Evolutionary conservation across 2,329 filamentous ascomycete species (phyloP), one percentile per base, ranked within the genome.

Genomic region (Xylariaceae sp.): DNA sequence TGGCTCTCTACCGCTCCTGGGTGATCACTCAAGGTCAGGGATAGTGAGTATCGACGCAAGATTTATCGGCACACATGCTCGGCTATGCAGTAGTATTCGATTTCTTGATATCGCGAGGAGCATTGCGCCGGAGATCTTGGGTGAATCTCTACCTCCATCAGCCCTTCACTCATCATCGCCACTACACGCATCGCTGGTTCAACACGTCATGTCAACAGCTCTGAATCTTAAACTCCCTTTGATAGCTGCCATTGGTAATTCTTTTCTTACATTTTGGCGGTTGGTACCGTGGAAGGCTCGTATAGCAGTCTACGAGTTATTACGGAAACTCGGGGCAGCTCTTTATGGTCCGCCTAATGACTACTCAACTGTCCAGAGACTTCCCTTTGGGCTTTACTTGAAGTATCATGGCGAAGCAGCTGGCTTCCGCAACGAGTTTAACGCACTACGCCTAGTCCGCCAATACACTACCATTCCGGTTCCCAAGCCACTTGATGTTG

Each of bases 381-480:
- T 74, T 14, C 71, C 69, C 2, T 73, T 74, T 49, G 68, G 69
- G 6, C 65, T 74, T 1, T 74, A 69, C 45, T 47, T 75, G 14
- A 74, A 74, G 45, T 51, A 56, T 31, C 14, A 53, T 2, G 11
- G 37, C 16, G 48, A 60, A 3, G 23, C 50, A 9, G 65, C 60
- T 28, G n/a, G 26, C 24, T 34, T 37, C 16, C 58, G 47, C 14
- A 74, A 75, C 28, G 68, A 74, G 52, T 62, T 61, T 49, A 69
- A 70, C 23, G 70, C 71, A 0, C 56, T 75, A 16, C 31, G 48
- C 0, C 40, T 65, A 11, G 53, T 73, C 26, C 63, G 33, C 2
- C 59, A 52, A 12, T 31, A 71, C 26, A 74, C 71, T 3, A 58
- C 63, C 1, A 61, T 74, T 17, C 70, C 69, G 0, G 63, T 60